These are phyloP conservation scores for Cercospora sp. DNA, from an alignment of 2,329 filamentous ascomycete genomes.

Conservation along the genomic window DNA sequence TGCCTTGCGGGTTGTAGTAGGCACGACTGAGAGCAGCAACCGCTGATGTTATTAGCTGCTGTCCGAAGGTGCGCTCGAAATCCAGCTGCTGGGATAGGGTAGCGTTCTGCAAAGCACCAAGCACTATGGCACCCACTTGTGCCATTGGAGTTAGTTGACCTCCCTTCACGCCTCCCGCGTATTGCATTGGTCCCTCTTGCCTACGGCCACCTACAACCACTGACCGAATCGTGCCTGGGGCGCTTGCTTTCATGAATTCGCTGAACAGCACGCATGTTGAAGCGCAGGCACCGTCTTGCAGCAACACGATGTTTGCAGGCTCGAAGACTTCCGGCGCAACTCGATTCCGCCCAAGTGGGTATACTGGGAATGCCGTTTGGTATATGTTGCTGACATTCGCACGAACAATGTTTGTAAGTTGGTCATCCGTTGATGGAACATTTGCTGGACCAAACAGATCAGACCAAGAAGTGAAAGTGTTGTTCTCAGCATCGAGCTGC, in stretches of 20 bases:
- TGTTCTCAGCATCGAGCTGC: slow-evolving; percentile 30
- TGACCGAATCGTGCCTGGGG: slow-evolving; percentile 36
- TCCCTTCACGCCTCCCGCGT: slow-evolving; percentile 45
- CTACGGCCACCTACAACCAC: slow-evolving; percentile 45
- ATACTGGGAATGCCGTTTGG: slow-evolving; percentile 6
- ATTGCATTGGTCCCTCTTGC: slow-evolving; percentile 44
- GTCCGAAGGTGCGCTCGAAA: slow-evolving; percentile 5
- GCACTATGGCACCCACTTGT: background rate
- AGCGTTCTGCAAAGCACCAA: background rate
- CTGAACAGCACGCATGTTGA: slow-evolving; percentile 46
- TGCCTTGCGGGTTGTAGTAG: background rate
- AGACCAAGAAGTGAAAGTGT: slow-evolving; percentile 38
- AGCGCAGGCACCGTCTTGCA: slow-evolving; percentile 46
- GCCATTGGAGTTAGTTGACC: slow-evolving; percentile 35
- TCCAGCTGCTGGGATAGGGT: background rate
- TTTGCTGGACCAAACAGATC: slow-evolving; percentile 40
- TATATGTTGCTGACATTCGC: slow-evolving; percentile 36
- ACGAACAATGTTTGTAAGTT: slow-evolving; percentile 41
- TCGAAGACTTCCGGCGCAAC: slow-evolving; percentile 40
- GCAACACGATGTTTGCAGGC: slow-evolving; percentile 43
- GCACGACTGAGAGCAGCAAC: slow-evolving; percentile 15
- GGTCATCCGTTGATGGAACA: slow-evolving; percentile 28
- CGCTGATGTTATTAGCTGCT: slow-evolving; percentile 1
- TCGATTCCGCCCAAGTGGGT: slow-evolving; percentile 28
- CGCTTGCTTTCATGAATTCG: slow-evolving; percentile 46